Conservation (phyloP, 495 filamentous ascomycete genomes). For the Podospora pseudopauciseta region DNA sequence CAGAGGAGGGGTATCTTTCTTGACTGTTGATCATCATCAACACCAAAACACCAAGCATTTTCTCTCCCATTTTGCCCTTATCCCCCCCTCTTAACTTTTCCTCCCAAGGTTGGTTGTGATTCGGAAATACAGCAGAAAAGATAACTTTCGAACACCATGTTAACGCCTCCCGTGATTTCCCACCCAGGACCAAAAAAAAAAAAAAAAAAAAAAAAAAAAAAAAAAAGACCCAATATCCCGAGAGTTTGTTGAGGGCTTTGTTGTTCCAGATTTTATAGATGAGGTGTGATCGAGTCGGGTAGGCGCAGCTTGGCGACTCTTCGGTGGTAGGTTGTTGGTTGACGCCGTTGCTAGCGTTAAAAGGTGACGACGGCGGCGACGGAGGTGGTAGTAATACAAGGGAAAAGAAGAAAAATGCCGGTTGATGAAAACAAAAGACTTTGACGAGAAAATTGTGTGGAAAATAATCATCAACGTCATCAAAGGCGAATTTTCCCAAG, state of each 20-base stretch:
- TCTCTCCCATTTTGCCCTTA: background rate
- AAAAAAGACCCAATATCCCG: background rate
- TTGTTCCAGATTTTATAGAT: background rate
- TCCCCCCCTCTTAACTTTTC: background rate
- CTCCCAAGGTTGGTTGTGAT: too few relatives aligned
- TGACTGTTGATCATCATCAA: background rate
- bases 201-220: too few relatives aligned
- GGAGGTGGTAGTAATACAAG: background rate
- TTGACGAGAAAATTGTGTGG: background rate
- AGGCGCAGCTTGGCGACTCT: background rate
- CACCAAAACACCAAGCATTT: background rate
- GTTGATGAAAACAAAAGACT: background rate
- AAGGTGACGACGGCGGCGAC: background rate
- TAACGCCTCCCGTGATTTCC: background rate
- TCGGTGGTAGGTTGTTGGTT: background rate
- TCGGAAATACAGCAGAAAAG: too few relatives aligned
- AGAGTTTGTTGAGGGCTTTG: background rate
- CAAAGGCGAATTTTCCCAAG: background rate
- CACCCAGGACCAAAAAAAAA: background rate
- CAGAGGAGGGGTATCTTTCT: background rate
- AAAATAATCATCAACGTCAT: background rate
- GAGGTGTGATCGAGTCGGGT: background rate
- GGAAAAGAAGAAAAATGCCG: background rate
- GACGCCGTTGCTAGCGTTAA: background rate
- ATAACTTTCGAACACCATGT: too few relatives aligned